Percentiles rank a stretch among this genome's conserved stretches.
Conservation (phyloP, 345 rosid species). For the Theobroma cacao region DNA sequence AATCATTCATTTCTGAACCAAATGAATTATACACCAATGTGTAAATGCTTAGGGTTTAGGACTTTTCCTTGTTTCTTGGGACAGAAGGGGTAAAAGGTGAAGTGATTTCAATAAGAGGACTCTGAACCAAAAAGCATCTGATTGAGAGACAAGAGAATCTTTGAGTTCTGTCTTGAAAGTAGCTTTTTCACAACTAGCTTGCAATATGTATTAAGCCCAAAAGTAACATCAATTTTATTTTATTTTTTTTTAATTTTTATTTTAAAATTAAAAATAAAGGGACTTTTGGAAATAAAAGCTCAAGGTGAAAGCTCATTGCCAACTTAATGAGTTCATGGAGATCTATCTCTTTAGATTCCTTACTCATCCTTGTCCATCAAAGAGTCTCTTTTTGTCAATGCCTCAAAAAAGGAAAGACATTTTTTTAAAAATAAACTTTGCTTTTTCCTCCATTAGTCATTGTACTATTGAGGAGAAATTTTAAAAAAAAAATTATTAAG, state of each 20-base stretch:
- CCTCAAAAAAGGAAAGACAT: not conserved
- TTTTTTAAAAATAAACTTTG: not conserved
- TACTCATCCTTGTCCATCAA: not conserved
- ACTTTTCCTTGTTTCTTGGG: no score
- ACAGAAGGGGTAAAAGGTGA: no score
- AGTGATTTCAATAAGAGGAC: no score
- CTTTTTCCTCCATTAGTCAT: not conserved
- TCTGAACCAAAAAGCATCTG: not conserved
- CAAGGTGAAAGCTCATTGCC: conserved; percentile 9
- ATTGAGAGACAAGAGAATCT: conserved; percentile 6
- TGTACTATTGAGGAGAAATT: no score
- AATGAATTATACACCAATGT: no score
- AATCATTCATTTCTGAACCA: no score
- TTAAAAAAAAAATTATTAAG: no score
- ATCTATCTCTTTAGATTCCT: not conserved
- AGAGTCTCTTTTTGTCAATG: conserved; percentile 2
- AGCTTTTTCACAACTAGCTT: conserved; percentile 12
- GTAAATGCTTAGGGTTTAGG: no score
- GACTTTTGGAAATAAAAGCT: not conserved
- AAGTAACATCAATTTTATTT: not conserved
- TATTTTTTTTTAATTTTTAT: not conserved
- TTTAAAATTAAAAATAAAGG: not conserved
- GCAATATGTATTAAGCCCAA: not conserved
- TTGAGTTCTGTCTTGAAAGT: conserved; percentile 12
- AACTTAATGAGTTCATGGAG: not conserved